Evolutionary conservation across 352 stramenopile genomes (phyloP).

Genomic region (Globisporangium viniferum): DNA sequence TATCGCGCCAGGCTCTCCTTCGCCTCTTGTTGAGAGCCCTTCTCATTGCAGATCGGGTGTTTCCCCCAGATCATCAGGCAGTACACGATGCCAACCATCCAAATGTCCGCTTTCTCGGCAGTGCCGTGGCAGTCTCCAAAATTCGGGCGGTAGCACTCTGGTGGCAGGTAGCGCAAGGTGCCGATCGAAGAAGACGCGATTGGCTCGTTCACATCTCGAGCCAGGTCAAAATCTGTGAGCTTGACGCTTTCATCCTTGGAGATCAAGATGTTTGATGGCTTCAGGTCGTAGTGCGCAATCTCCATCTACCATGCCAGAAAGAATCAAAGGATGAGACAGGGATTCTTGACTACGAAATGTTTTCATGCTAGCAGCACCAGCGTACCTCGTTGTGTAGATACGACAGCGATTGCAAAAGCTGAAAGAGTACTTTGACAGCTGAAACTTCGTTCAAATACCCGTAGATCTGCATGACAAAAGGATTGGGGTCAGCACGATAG

Average conservation of each 20-base stretch:
- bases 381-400: slow-evolving; percentile 72
- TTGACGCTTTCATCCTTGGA: slow-evolving; percentile 84
- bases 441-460: slow-evolving; percentile 57
- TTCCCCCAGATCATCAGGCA: slow-evolving; percentile 77
- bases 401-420: slow-evolving; percentile 60
- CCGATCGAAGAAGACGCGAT: slow-evolving; percentile 65
- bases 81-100: slow-evolving; percentile 80
- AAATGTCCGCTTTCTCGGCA: slow-evolving; percentile 79
- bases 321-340: background rate
- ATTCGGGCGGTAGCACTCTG: slow-evolving; percentile 66
- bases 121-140: slow-evolving; percentile 56
- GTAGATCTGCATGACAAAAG: slow-evolving; percentile 33
- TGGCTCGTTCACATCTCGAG: slow-evolving; percentile 52
- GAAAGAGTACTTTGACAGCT: slow-evolving; percentile 58
- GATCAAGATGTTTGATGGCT: slow-evolving; percentile 97
- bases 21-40: slow-evolving; percentile 52
- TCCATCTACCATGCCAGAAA: slow-evolving; percentile 38
- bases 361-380: background rate
- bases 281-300: slow-evolving; percentile 92
- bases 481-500: background rate
- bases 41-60: slow-evolving; percentile 66
- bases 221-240: slow-evolving; percentile 91
- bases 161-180: slow-evolving; percentile 70
- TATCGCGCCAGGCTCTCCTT: slow-evolving; percentile 23
- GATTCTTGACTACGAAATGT: slow-evolving; percentile 3